Evolutionary conservation across 345 rosid species (phyloP), one percentile per base, ranked within the genome.

Genomic region (Eutrema japonicum): DNA sequence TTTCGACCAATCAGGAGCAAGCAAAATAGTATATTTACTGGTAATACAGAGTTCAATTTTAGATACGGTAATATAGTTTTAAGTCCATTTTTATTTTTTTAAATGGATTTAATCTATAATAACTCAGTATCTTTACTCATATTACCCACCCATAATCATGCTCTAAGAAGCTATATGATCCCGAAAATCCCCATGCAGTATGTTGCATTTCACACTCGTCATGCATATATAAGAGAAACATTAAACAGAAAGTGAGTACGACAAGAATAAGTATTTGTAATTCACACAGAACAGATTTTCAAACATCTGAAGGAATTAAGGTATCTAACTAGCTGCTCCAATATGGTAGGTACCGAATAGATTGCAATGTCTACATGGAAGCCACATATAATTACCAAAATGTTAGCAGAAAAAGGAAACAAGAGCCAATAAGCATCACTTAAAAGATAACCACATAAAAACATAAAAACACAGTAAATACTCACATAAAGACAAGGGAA

Each of bases 331-430:
- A 62, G 35, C 60, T 38, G 59, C 50, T 37, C 38, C 8, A 29
- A 37, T 37, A 48, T 59, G 32, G 32, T 58, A 47, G 38, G 30
- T 58, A 70, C 30, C 57, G 59, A 47, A 60, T 60, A 49, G 30
- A 40, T 43, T 49, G n/a, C 40, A 70, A 37, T 48, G 38, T 47
- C 47, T 48, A 18, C 30, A 47, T 30, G 13, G 10, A 50, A 59
- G 49, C 38, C 50, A 70, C 47, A 58, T 2, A 11, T 36, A 50
- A 14, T 49, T 48, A 58, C 52, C 61, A 49, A 6, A 71, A 40
- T 42, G 10, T 36, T 46, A 48, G 50, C 51, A 38, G 52, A 14
- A 7, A 59, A 26, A 2, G 30, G 22, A 29, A 60, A 40, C 33
- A 59, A 30, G 18, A 5, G 60, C 50, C 50, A 71, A 22, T 71